A percentile compares a stretch with the other conserved stretches of the same genome.
Evolutionary conservation across 495 filamentous ascomycete species (phyloP).

Genomic region (Neurospora discreta): DNA sequence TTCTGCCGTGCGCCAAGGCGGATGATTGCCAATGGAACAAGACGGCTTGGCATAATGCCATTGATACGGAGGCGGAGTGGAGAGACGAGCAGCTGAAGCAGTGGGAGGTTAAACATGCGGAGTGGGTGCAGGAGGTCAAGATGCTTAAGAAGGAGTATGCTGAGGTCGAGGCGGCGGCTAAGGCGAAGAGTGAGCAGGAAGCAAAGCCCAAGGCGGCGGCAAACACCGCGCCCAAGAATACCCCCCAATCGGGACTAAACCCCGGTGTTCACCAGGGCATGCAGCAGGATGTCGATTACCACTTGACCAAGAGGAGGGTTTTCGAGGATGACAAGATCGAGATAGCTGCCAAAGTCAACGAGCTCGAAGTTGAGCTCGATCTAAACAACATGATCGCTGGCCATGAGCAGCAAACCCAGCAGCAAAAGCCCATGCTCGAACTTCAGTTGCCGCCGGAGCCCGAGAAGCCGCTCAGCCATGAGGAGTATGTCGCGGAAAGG

Average conservation of each 20-base stretch:
- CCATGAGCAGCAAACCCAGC: constrained; percentile 6
- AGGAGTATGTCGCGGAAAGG: constrained; percentile 49
- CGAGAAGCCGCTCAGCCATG: constrained; percentile 40
- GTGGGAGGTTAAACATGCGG: constrained; percentile 24
- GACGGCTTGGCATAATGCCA: constrained; percentile 45
- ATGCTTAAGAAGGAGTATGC: constrained; percentile 11
- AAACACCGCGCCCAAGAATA: background rate
- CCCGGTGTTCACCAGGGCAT: background rate
- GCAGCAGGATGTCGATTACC: background rate
- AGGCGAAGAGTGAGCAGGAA: constrained; percentile 5
- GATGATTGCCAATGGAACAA: constrained; percentile 68
- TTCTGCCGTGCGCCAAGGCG: constrained; percentile 55
- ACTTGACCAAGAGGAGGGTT: background rate
- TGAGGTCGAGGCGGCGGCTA: background rate
- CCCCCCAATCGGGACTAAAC: background rate
- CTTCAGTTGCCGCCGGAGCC: constrained; percentile 16
- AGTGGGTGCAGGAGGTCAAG: constrained; percentile 21
- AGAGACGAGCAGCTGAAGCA: constrained; percentile 29
- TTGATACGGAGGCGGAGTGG: constrained; percentile 38
- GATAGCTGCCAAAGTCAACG: background rate
- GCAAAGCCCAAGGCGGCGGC: constrained; percentile 2
- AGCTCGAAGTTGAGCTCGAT: constrained; percentile 9
- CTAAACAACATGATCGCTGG: constrained; percentile 8
- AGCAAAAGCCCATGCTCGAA: constrained; percentile 17
- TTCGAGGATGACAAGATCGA: background rate